A percentile compares a stretch with the other conserved stretches of the same genome.
phyloP scores from a whole-genome alignment of 305 asterid species.

The Plantago lanceolata region DNA sequence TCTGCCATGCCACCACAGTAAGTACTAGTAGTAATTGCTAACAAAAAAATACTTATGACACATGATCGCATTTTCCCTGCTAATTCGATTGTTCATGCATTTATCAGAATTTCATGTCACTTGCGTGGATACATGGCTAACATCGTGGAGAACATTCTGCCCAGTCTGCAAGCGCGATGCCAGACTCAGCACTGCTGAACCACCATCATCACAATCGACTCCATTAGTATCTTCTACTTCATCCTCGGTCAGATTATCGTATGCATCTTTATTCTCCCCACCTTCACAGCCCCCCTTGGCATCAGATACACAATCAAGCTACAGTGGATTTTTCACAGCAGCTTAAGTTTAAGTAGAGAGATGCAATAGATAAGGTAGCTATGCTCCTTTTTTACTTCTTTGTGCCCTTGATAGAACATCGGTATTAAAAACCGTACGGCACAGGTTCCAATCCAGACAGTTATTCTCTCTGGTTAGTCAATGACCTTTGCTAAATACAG shows the following conservation, averaged over 20 bases:
- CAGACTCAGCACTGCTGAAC: conserved; percentile 60
- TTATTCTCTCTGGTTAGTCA: no score
- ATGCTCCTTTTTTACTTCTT: no score
- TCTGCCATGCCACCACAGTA: conserved; percentile 87
- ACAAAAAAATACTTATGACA: neutral
- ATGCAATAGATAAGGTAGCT: no score
- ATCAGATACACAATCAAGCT: no score
- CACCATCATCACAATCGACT: conserved; percentile 86
- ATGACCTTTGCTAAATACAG: no score
- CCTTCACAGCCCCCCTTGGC: no score
- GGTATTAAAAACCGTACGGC: no score
- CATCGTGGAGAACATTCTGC: conserved; percentile 95
- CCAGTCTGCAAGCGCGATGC: conserved; percentile 96
- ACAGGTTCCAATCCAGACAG: no score
- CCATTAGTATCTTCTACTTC: conserved; percentile 62
- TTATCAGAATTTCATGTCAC: conserved; percentile 72
- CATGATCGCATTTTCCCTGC: neutral
- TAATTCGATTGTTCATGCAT: neutral
- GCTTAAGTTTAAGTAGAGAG: no score
- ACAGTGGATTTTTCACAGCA: no score
- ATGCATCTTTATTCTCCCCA: conserved; percentile 42
- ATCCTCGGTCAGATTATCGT: conserved; percentile 59
- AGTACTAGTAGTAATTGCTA: conserved; percentile 27
- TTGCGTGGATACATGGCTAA: conserved; percentile 97
- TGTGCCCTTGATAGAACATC: no score